Conservation (phyloP, 2,329 filamentous ascomycete genomes). For the Aspergillus chevalieri region DNA sequence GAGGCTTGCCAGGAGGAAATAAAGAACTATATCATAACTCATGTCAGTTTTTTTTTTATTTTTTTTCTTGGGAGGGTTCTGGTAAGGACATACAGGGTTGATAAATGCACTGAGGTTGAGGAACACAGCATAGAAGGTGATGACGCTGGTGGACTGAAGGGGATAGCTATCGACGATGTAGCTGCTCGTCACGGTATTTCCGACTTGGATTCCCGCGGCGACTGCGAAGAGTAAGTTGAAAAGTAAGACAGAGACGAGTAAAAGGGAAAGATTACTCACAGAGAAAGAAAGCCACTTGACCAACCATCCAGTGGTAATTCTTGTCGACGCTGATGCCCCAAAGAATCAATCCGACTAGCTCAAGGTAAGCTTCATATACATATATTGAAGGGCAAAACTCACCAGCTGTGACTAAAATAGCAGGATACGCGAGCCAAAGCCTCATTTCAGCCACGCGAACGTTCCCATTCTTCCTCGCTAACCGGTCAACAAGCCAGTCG, state of each 20-base stretch:
- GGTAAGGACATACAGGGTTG: conserved; percentile 28
- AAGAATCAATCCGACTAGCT: conserved; percentile 43
- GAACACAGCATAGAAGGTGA: conserved; percentile 51
- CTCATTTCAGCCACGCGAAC: conserved; percentile 49
- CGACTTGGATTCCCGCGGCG: conserved; percentile 51
- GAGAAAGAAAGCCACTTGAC: conserved; percentile 51
- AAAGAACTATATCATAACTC: conserved; percentile 39
- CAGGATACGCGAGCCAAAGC: conserved; percentile 52
- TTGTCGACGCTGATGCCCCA: conserved; percentile 53
- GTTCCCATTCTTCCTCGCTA: conserved; percentile 41
- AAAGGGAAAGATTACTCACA: conserved; percentile 33
- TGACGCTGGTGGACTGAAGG: conserved; percentile 48
- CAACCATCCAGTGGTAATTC: conserved; percentile 52
- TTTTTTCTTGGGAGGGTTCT: too few species aligned
- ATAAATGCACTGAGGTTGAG: conserved; percentile 48
- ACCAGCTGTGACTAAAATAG: conserved; percentile 42
- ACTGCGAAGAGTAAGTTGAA: conserved; percentile 27
- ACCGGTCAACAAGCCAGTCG: conserved; percentile 44
- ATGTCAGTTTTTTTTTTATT: not conserved
- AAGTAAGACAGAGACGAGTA: not conserved
- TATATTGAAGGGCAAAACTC: conserved; percentile 5
- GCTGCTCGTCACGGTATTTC: conserved; percentile 48
- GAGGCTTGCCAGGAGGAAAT: conserved; percentile 44
- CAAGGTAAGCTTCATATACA: not conserved
- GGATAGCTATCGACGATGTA: conserved; percentile 55